Conservation (phyloP, 495 filamentous ascomycete genomes). For the Niebla homalea region DNA sequence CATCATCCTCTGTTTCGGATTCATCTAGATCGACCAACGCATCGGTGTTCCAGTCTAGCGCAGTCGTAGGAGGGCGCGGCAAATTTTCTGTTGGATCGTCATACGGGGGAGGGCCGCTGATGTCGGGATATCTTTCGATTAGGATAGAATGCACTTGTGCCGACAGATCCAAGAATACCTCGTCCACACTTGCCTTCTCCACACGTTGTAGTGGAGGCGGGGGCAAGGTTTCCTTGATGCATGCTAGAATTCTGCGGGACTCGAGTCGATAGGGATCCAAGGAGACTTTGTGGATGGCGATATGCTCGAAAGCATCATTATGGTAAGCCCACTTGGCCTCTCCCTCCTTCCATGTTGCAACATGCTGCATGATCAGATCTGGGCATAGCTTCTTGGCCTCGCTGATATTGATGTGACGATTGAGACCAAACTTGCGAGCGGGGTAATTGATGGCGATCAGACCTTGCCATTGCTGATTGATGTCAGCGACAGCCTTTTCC, state of each 20-base stretch:
- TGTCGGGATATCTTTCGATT: conserved; percentile 64
- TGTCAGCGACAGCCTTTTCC: neutral
- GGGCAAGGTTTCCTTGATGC: conserved; percentile 63
- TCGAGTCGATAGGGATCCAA: conserved; percentile 85
- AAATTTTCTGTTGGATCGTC: conserved; percentile 60
- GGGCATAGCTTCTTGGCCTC: conserved; percentile 90
- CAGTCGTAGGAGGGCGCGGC: conserved; percentile 60
- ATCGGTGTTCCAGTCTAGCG: conserved; percentile 70
- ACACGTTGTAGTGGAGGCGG: conserved; percentile 49
- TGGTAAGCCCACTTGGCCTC: conserved; percentile 84
- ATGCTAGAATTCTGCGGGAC: conserved; percentile 64
- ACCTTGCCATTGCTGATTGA: conserved; percentile 42
- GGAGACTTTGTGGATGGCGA: conserved; percentile 81
- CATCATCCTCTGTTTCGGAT: conserved; percentile 58
- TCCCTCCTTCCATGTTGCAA: conserved; percentile 89
- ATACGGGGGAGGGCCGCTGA: conserved; percentile 47
- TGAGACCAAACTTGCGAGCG: conserved; percentile 66
- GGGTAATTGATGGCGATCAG: conserved; percentile 96
- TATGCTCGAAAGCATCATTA: conserved; percentile 58
- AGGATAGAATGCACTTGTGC: conserved; percentile 65
- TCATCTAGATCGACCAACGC: conserved; percentile 63
- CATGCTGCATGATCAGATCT: conserved; percentile 72
- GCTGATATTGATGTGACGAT: conserved; percentile 52
- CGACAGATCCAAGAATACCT: conserved; percentile 87
- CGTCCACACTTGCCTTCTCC: conserved; percentile 85